Percentiles rank a stretch among this genome's conserved stretches.
Evolutionary conservation across 176 grass and related monocot species (phyloP).

Genomic region (Dactylis glomerata): DNA sequence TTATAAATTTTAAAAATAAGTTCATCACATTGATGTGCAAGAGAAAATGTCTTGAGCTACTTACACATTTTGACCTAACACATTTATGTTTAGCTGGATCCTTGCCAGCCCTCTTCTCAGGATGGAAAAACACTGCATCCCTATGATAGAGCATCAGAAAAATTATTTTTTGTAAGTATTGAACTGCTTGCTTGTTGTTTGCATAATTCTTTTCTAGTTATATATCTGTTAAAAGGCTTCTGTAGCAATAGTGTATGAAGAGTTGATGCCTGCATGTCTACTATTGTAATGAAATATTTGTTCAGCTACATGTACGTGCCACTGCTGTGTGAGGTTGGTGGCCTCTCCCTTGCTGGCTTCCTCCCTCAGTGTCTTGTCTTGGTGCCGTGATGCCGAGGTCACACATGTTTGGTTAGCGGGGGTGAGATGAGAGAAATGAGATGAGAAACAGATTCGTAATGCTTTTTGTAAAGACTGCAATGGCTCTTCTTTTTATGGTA

Average conservation of each 20-base stretch:
- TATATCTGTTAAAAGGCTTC: neutral
- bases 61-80: constrained; percentile 24
- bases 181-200: constrained; percentile 1
- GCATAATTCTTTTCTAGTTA: constrained; percentile 16
- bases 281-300: constrained; percentile 18
- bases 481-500: neutral
- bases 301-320: neutral
- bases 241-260: neutral
- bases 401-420: neutral
- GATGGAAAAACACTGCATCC: constrained; percentile 85
- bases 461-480: neutral
- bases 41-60: constrained; percentile 3
- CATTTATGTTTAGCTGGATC: constrained; percentile 62
- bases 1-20: neutral
- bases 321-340: neutral
- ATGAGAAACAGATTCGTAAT: neutral
- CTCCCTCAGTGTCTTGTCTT: neutral
- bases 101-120: constrained; percentile 40
- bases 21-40: neutral
- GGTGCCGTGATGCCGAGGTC: neutral
- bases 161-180: constrained; percentile 90
- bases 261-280: neutral
- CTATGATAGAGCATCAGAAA: constrained; percentile 88
- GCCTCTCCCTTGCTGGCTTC: neutral
- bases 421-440: neutral